A percentile compares a stretch with the other conserved stretches of the same genome.
Evolutionary conservation across 2,329 filamentous ascomycete genomes (phyloP).

Genomic region (Fusarium nematophilum): DNA sequence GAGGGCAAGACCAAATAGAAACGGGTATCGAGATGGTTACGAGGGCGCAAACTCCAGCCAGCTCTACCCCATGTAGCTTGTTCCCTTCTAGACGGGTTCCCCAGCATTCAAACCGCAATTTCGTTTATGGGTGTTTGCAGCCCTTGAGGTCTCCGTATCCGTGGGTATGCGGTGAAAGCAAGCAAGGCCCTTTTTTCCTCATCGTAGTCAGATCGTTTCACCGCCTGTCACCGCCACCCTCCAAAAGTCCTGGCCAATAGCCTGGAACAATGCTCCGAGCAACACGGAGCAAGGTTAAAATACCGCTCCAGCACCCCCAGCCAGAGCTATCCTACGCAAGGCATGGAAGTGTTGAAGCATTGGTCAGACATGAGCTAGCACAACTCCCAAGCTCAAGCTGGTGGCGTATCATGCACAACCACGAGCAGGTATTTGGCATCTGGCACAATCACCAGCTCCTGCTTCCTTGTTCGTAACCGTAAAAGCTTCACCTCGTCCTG

Average conservation of each 20-base stretch:
- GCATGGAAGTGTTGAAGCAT: conserved; percentile 22
- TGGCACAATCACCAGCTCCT: conserved; percentile 86
- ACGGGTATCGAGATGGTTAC: conserved; percentile 21
- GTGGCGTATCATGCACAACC: conserved; percentile 84
- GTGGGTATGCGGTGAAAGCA: conserved; percentile 20
- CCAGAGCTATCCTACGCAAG: conserved; percentile 21
- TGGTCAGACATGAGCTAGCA: conserved; percentile 25
- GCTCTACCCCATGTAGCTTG: conserved; percentile 16
- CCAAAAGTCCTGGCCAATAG: conserved; percentile 19
- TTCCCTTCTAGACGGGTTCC: conserved; percentile 3
- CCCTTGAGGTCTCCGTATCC: conserved; percentile 13
- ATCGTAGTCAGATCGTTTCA: conserved; percentile 10
- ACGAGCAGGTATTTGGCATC: conserved; percentile 83
- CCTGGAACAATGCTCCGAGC: conserved; percentile 11
- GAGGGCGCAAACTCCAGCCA: conserved; percentile 35
- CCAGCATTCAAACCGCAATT: conserved; percentile 18
- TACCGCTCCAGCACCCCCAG: conserved; percentile 14
- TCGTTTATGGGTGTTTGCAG: conserved; percentile 19
- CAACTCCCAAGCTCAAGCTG: conserved; percentile 60
- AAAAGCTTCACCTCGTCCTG: conserved; percentile 82
- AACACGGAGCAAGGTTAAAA: not conserved
- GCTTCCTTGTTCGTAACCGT: conserved; percentile 83
- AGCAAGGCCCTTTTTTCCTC: conserved; percentile 14
- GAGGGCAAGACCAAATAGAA: conserved; percentile 28
- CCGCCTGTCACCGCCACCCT: conserved; percentile 21